These are phyloP conservation scores for Dovyalis caffra DNA, from an alignment of 345 rosid species.

Conservation along the genomic window DNA sequence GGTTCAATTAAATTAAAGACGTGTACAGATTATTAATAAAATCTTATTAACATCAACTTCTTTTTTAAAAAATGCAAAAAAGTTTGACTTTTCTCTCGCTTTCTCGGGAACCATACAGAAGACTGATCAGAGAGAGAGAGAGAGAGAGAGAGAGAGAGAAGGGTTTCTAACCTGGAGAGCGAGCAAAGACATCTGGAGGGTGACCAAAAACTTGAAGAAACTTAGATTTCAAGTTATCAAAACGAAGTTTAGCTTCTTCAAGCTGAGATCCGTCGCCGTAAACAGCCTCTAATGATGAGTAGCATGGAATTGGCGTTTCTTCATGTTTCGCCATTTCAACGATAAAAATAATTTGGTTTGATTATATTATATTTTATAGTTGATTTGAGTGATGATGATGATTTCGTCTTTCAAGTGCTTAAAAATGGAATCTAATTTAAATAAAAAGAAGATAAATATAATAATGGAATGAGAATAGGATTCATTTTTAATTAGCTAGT, in stretches of 20 bases:
- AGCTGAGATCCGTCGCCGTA: constrained; percentile 75
- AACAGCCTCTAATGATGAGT: constrained; percentile 59
- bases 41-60: neutral
- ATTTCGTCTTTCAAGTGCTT: too few species aligned
- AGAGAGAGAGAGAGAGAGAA: neutral
- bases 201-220: constrained; percentile 62
- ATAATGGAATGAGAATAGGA: too few species aligned
- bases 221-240: constrained; percentile 58
- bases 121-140: neutral
- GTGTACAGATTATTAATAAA: neutral
- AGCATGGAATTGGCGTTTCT: constrained; percentile 59
- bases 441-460: too few species aligned
- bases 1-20: neutral
- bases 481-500: too few species aligned
- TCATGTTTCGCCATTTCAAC: constrained; percentile 67
- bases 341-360: too few species aligned
- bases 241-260: constrained; percentile 75
- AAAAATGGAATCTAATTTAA: too few species aligned
- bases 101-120: constrained; percentile 9
- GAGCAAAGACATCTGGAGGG: constrained; percentile 68
- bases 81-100: neutral
- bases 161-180: constrained; percentile 67
- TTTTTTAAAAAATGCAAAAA: neutral
- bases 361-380: too few species aligned
- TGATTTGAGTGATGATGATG: too few species aligned